These are phyloP conservation scores for Pseudocercospora musae DNA, from an alignment of 2,329 filamentous ascomycete species.

Conservation along the genomic window DNA sequence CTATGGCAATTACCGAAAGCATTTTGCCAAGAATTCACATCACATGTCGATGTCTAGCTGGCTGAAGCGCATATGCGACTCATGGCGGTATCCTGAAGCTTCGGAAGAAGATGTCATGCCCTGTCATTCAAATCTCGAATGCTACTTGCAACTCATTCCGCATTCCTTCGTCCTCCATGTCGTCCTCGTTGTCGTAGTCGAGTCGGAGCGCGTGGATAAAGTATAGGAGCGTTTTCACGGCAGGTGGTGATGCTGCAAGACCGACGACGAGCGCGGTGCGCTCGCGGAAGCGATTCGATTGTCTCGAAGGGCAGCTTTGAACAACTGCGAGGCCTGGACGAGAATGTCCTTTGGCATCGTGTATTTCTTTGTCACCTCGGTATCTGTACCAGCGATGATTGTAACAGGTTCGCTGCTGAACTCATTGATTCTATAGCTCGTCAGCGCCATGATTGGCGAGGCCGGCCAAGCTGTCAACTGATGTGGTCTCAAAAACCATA, in stretches of 20 bases:
- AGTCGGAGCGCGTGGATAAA: not conserved
- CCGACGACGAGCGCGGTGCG: not conserved
- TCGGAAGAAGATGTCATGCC: not conserved
- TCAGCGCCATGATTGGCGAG: no score
- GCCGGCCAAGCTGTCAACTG: no score
- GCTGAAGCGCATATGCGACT: not conserved
- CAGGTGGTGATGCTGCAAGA: not conserved
- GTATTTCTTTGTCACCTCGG: not conserved
- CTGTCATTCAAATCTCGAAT: not conserved
- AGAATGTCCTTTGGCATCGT: not conserved
- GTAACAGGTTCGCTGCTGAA: not conserved
- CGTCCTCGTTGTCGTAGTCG: not conserved
- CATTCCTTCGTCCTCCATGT: not conserved
- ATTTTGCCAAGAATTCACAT: not conserved
- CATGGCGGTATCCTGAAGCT: not conserved
- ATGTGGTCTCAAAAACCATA: no score
- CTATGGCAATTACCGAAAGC: not conserved
- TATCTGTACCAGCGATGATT: not conserved
- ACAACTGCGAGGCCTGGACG: not conserved
- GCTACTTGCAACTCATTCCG: not conserved
- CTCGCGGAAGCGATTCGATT: not conserved
- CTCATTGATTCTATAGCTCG: not conserved
- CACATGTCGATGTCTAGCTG: not conserved
- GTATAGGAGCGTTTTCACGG: not conserved
- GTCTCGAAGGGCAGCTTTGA: not conserved